A percentile compares a stretch with the other conserved stretches of the same genome.
Conservation (phyloP, 2,329 filamentous ascomycete genomes). For the Cladophialophora yegresii region DNA sequence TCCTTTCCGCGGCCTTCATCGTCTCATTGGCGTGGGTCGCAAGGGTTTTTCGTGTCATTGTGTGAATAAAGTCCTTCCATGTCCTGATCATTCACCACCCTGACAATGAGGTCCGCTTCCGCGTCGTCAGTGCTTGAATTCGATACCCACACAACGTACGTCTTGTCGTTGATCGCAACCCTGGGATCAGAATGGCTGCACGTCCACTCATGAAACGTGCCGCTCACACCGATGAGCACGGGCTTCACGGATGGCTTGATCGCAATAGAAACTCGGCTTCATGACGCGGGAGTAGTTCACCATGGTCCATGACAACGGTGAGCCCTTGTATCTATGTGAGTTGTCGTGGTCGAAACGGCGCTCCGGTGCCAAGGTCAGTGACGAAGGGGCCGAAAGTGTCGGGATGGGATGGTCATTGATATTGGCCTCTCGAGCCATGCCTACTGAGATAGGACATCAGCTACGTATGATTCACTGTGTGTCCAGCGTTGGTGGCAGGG, state of each 20-base stretch:
- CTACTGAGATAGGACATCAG: conserved; percentile 54
- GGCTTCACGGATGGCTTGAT: conserved; percentile 57
- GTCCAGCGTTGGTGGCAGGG: not conserved
- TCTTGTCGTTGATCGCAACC: conserved; percentile 44
- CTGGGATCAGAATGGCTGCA: conserved; percentile 58
- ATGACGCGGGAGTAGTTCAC: conserved; percentile 62
- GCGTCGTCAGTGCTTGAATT: conserved; percentile 44
- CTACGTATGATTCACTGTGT: not conserved
- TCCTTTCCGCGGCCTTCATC: conserved; percentile 46
- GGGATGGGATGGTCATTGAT: conserved; percentile 75
- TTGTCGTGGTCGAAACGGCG: conserved; percentile 79
- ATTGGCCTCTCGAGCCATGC: conserved; percentile 67
- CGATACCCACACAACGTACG: conserved; percentile 58
- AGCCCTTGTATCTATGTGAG: conserved; percentile 64
- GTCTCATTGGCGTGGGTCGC: conserved; percentile 54
- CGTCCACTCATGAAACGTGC: conserved; percentile 60
- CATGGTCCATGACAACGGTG: conserved; percentile 63
- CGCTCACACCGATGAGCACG: conserved; percentile 56
- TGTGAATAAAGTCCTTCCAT: conserved; percentile 55
- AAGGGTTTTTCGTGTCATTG: conserved; percentile 48
- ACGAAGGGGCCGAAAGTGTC: conserved; percentile 83
- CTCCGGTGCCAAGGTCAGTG: conserved; percentile 93
- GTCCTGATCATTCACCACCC: conserved; percentile 56
- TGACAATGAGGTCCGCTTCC: conserved; percentile 41
- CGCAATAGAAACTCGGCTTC: conserved; percentile 63